Evolutionary conservation across 495 filamentous ascomycete species (phyloP), one percentile per base, ranked within the genome.

Genomic region (Cetradonia linearis): DNA sequence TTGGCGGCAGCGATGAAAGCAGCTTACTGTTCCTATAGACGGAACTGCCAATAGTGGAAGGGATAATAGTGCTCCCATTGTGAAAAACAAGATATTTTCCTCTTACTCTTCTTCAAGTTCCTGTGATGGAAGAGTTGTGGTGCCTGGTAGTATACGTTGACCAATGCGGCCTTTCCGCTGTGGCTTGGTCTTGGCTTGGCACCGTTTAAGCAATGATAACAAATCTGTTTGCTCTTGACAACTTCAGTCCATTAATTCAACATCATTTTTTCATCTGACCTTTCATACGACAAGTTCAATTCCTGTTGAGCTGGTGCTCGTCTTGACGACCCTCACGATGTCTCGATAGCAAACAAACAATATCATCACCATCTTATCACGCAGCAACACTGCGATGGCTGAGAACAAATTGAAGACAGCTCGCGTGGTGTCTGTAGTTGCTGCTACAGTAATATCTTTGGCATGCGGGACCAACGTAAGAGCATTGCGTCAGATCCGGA

Each of bases 11-110:
- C n/a, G 37, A n/a, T 3, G 3, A 38, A 28, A 46, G 38, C 31
- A 65, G 80, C 83, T 38, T 85, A 97, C 91, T 53, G 90, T 89
- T 68, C 89, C 83, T 60, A 89, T 73, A 73, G 89, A 87, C 54
- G 93, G 93, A 62, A 97, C 65, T 56, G 88, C 93, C 72, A 98
- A 72, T 59, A 98, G 74, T 62, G 94, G 93, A 16, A 98, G 66
- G 55, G 92, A 96, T 38, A 98, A 78, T 65, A 95, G 77, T 58
- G 90, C 93, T 65, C 93, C 93, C 93, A 98, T 94, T 62, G 20
- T 61, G 27, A 38, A n/a, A 16, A 53, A 8, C 48, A 53, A 60
- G 25, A 6, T 25, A 14, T 5, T 6, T 33, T 60, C 1, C 31
- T n/a, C 14, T 37, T 40, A 16, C 6, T 13, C 8, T 30, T 31